Evolutionary conservation across 257 asterid genomes (phyloP), one percentile per base, ranked within the genome.

Genomic region (Nyctanthes arbortristis): DNA sequence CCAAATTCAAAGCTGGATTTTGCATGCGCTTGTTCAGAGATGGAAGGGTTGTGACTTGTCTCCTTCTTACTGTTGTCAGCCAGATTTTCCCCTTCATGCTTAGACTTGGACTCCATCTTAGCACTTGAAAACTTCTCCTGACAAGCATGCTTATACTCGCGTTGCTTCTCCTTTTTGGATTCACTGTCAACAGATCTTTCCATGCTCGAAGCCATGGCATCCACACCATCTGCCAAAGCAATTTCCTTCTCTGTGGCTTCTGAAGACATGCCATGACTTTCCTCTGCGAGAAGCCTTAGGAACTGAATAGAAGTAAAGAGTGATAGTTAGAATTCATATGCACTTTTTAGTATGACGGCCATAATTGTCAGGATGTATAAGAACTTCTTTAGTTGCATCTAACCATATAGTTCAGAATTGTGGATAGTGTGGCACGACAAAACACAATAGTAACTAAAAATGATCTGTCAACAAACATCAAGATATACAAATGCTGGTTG

Each of bases 251-350:
- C 89, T 27, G 73, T 74, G 30, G 76, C 78, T 59, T 89, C 95
- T 28, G 84, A 61, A 37, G 92, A 80, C 60, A 64, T 35, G 25
- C 73, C 83, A 65, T 66, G 82, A 37, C 76, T 79, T 76, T 86
- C 96, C 79, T 84, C 92, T 2, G 88, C 74, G n/a, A 92, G 96
- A 67, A 90, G 74, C 86, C 92, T 86, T 74, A 92, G 43, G 77
- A 86, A 86, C 98, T 92, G 87, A 73, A 59, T 13, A 47, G 47
- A 77, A 47, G 36, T 20, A 33, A 69, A 69, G 3, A 43, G 69
- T 60, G 49, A 57, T 72, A 32, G 66, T 70, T 62, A 65, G 60
- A 75, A 63, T 76, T 47, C 76, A 58, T 59, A 71, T 29, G 18
- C 28, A 67, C 66, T 37, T 63, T 11, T n/a, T n/a, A 70, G 62